Evolutionary conservation across 768 basidiomycete species (phyloP).

Genomic region (Lactarius psammicola): DNA sequence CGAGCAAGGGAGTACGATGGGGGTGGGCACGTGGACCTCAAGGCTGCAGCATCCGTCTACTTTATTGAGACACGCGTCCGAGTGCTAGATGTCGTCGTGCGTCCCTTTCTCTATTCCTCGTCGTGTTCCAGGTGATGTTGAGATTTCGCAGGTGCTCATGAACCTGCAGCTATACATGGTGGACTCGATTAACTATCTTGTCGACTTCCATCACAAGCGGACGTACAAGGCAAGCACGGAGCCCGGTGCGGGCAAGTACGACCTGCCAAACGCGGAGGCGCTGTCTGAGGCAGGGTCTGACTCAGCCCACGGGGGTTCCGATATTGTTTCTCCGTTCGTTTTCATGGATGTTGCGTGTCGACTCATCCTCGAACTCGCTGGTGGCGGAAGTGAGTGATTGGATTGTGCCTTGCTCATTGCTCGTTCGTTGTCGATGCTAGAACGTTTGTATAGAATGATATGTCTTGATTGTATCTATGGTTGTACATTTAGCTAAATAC

Average conservation of each 20-base stretch:
- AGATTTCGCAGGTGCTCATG: constrained; percentile 75
- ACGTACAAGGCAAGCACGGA: constrained; percentile 77
- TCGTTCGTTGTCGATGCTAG: constrained; percentile 5
- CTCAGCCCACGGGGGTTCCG: constrained; percentile 53
- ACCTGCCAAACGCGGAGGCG: constrained; percentile 55
- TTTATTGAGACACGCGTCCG: constrained; percentile 92
- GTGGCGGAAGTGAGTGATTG: constrained; percentile 41
- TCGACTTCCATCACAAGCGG: constrained; percentile 98
- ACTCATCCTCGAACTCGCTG: constrained; percentile 91
- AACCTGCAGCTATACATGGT: constrained; percentile 97
- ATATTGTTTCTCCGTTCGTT: constrained; percentile 81
- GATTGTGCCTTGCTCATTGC: neutral
- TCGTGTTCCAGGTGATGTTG: constrained; percentile 10
- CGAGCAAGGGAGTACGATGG: constrained; percentile 64
- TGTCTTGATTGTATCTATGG: constrained; percentile 21
- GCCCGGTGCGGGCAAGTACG: constrained; percentile 66
- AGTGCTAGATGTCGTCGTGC: constrained; percentile 88
- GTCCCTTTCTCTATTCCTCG: constrained; percentile 34
- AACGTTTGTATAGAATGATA: constrained; percentile 17
- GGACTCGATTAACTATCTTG: constrained; percentile 92
- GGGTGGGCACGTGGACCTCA: constrained; percentile 53
- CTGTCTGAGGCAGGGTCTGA: constrained; percentile 56
- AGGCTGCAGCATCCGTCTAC: constrained; percentile 75
- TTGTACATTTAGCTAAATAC: constrained; percentile 24
- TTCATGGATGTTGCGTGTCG: constrained; percentile 96